Evolutionary conservation across 768 basidiomycete species (phyloP).

Genomic region (Leccinum truebloodii): DNA sequence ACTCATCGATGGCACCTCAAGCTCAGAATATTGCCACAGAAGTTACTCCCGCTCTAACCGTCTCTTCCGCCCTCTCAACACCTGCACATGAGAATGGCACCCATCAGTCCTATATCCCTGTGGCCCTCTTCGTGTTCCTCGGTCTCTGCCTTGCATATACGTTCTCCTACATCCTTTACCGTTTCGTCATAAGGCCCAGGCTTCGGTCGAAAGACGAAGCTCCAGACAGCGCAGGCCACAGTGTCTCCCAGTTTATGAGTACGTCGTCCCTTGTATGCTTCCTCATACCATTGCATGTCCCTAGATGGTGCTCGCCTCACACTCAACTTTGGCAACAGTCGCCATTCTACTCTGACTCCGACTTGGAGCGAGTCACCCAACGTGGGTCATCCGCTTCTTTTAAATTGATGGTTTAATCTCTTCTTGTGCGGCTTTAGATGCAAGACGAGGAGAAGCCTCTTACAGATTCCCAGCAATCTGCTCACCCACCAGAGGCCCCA

Average conservation of each 20-base stretch:
- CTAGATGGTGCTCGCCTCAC: slow-evolving; percentile 29
- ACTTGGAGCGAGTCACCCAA: slow-evolving; percentile 5
- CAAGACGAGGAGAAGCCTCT: slow-evolving; percentile 21
- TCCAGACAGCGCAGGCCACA: slow-evolving; percentile 24
- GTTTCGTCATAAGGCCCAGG: slow-evolving; percentile 22
- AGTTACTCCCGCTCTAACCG: slow-evolving; percentile 1
- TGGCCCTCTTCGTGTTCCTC: slow-evolving; percentile 23
- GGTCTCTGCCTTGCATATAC: slow-evolving; percentile 29
- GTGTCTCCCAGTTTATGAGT: slow-evolving; percentile 33
- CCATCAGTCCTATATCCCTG: slow-evolving; percentile 18
- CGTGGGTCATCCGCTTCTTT: slow-evolving; percentile 13
- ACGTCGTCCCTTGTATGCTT: background rate
- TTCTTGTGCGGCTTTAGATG: slow-evolving; percentile 6
- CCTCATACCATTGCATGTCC: background rate
- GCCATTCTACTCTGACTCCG: background rate
- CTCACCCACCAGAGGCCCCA: slow-evolving; percentile 5
- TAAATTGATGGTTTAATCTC: background rate
- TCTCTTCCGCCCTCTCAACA: slow-evolving; percentile 7
- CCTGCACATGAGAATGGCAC: background rate
- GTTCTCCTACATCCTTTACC: slow-evolving; percentile 30
- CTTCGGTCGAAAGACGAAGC: slow-evolving; percentile 11
- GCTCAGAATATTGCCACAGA: background rate
- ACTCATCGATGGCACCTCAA: slow-evolving; percentile 28
- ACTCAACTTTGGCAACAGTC: slow-evolving; percentile 17
- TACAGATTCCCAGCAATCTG: slow-evolving; percentile 7